phyloP scores from a whole-genome alignment of 2,329 filamentous ascomycete species.

The Cladosporium sp. region DNA sequence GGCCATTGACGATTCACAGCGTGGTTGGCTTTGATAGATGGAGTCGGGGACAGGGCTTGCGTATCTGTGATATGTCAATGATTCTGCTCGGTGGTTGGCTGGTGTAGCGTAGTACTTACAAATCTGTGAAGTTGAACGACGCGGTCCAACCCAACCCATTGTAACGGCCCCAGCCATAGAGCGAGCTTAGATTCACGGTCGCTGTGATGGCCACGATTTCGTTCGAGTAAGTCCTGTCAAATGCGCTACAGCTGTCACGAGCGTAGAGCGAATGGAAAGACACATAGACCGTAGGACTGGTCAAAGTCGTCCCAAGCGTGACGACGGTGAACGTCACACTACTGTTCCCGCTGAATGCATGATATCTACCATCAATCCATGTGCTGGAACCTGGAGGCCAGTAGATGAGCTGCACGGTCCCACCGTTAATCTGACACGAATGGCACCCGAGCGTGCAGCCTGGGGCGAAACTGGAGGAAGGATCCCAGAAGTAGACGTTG shows the following conservation, averaged over 20 bases:
- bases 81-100: too few relatives aligned
- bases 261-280: slow-evolving; percentile 23
- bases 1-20: slow-evolving; percentile 3
- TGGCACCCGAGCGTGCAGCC: slow-evolving; percentile 15
- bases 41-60: background rate
- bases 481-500: background rate
- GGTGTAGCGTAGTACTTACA: background rate
- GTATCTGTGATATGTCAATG: background rate
- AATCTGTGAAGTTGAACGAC: slow-evolving; percentile 13
- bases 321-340: background rate
- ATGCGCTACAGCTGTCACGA: slow-evolving; percentile 18
- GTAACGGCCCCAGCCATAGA: background rate
- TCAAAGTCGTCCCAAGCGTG: slow-evolving; percentile 20
- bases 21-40: slow-evolving; percentile 5
- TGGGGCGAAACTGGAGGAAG: background rate
- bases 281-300: slow-evolving; percentile 24
- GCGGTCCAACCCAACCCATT: background rate
- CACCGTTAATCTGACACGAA: slow-evolving; percentile 12
- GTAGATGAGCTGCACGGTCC: slow-evolving; percentile 24
- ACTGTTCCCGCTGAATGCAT: background rate
- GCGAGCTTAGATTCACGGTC: slow-evolving; percentile 17
- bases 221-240: slow-evolving; percentile 19
- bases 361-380: background rate
- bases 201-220: slow-evolving; percentile 22
- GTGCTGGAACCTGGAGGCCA: slow-evolving; percentile 20